Evolutionary conservation across 371 early-diverging fungal genomes (phyloP), one percentile per base, ranked within the genome.

Genomic region (Rhizopus arrhizus): DNA sequence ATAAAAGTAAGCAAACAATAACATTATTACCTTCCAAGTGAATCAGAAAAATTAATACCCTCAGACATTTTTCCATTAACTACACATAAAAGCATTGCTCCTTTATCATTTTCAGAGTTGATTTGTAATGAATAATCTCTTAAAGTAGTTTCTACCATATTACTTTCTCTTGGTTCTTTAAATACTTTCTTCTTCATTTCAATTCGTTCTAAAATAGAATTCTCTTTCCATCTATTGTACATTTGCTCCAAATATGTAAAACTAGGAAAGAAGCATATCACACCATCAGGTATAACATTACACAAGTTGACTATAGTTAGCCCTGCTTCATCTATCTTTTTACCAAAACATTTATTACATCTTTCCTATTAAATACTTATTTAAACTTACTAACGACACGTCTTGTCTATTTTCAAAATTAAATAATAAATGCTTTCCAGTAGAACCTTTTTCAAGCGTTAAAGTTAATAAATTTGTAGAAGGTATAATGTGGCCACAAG

Each of bases 21-120:
- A n/a, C 4, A 55, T 28, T 29, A 15, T 53, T 70, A 85, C 86
- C 95, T 80, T 7, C 93, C 96, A 54, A 95, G 63, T 11, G 85
- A 83, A 62, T 96, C 95, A 4, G 91, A 87, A 55, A 97, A 97
- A 69, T 99, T 97, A 69, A 99, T 97, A 4, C 99, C 99, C 76
- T 99, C 99, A 58, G 94, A 94, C 84, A 99, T 84, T 67, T 90
- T 93, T 6, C 99, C 99, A 22, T 96, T 96, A 3, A 99, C 94
- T 1, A 99, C 99, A 58, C 93, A 91, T 47, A 99, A 77, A 47
- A 99, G 65, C 11, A 99, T 66, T 0, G 95, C 93, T 0, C 98
- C 98, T 0, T 66, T 74, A 0, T 53, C 42, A 3, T 72, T 66
- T 53, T 64, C 55, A 4, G 62, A 55, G 4, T 81, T 74, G 33